Conservation (phyloP, 495 filamentous ascomycete genomes). For the Patellaria atrata region DNA sequence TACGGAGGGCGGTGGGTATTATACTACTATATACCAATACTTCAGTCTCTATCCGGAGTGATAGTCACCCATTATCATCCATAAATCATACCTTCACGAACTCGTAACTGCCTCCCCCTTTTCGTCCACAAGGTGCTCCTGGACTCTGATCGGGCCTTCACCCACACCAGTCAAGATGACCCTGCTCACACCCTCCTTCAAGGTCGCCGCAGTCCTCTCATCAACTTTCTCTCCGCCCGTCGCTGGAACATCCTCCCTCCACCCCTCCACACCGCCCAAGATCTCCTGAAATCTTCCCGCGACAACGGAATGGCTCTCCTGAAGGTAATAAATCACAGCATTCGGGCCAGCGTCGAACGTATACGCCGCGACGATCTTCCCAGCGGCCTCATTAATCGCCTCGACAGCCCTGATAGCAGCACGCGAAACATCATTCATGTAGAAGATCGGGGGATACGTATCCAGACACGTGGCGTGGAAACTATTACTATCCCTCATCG, state of each 20-base stretch:
- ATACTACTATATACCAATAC: too few relatives aligned
- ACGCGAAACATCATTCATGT: conserved; percentile 83
- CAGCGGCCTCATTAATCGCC: conserved; percentile 57
- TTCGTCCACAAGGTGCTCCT: conserved; percentile 62
- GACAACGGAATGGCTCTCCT: conserved; percentile 56
- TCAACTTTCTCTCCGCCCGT: conserved; percentile 34
- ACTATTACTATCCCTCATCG: conserved; percentile 89
- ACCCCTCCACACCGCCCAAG: conserved; percentile 31
- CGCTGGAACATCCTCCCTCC: conserved; percentile 37
- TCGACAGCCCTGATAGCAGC: conserved; percentile 80
- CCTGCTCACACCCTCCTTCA: conserved; percentile 68
- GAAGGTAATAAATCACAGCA: conserved; percentile 84
- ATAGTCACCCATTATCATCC: too few relatives aligned
- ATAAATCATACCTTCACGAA: too few relatives aligned
- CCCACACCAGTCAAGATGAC: conserved; percentile 88
- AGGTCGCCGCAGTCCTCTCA: conserved; percentile 31
- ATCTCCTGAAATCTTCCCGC: conserved; percentile 51
- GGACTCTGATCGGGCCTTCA: conserved; percentile 66
- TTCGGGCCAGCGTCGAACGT: conserved; percentile 98
- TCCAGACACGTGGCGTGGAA: conserved; percentile 95
- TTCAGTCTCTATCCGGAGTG: too few relatives aligned
- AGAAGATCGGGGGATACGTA: conserved; percentile 93
- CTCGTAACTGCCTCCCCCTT: too few relatives aligned
- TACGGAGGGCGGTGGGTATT: too few relatives aligned
- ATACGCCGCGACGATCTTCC: conserved; percentile 71